Evolutionary conservation across 768 basidiomycete genomes (phyloP).

Genomic region (Leccinum arenicola): DNA sequence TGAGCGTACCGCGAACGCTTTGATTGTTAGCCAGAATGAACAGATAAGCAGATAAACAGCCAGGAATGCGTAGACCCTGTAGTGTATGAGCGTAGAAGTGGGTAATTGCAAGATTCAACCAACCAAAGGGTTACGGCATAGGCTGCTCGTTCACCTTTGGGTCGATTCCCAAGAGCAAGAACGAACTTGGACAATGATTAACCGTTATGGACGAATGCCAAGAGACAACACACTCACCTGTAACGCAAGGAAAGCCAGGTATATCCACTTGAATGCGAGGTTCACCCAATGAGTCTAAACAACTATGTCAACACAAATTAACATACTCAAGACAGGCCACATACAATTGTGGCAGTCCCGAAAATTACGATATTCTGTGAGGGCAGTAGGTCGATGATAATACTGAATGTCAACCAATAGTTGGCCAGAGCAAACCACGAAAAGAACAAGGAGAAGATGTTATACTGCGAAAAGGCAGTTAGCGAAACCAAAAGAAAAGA

Average conservation of each 20-base stretch:
- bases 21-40: constrained; percentile 79
- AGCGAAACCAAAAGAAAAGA: not conserved
- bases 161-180: constrained; percentile 74
- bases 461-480: constrained; percentile 53
- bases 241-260: constrained; percentile 78
- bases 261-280: constrained; percentile 78
- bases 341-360: constrained; percentile 64
- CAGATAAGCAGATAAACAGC: constrained; percentile 83
- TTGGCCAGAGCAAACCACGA: constrained; percentile 94
- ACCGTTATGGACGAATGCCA: not conserved
- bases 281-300: constrained; percentile 84
- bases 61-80: constrained; percentile 82
- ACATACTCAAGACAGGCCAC: constrained; percentile 27
- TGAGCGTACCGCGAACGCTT: constrained; percentile 66
- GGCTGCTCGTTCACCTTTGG: constrained; percentile 80
- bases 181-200: constrained; percentile 45
- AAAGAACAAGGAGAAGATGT: constrained; percentile 80
- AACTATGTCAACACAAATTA: not conserved
- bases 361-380: constrained; percentile 55
- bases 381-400: constrained; percentile 88
- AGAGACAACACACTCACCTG: constrained; percentile 41
- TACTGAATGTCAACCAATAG: constrained; percentile 93
- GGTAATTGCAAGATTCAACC: constrained; percentile 15
- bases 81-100: constrained; percentile 5
- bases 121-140: constrained; percentile 75